Evolutionary conservation across 78 protist species (phyloP).

Genomic region (Guillardia theta): DNA sequence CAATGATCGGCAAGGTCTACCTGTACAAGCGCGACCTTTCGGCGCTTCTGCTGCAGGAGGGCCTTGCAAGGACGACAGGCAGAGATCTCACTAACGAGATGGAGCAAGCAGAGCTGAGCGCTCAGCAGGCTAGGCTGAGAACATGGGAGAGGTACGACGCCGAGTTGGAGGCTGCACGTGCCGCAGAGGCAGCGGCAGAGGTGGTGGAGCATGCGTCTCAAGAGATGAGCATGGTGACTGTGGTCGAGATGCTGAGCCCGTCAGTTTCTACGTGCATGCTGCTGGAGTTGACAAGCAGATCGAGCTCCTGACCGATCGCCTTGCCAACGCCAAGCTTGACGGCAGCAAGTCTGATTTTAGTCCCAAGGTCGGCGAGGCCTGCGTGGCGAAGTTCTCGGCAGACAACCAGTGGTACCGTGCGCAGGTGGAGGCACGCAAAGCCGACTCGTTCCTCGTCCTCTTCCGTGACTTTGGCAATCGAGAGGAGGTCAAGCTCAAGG

Average conservation of each 20-base stretch:
- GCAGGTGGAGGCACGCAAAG: neutral
- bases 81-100: neutral
- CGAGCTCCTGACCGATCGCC: neutral
- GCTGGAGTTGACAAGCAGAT: slow-evolving; percentile 16
- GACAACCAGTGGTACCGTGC: slow-evolving; percentile 33
- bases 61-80: neutral
- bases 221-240: neutral
- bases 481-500: neutral
- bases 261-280: neutral
- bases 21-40: neutral
- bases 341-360: neutral
- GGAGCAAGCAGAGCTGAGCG: neutral
- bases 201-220: neutral
- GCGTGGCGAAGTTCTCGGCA: neutral
- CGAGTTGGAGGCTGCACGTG: neutral
- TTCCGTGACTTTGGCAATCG: slow-evolving; percentile 3
- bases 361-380: neutral
- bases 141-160: slow-evolving; percentile 34
- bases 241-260: neutral
- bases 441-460: neutral
- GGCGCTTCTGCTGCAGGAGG: neutral
- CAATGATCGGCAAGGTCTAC: neutral
- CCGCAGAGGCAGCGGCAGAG: neutral
- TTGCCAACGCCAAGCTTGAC: neutral
- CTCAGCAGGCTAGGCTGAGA: neutral